phyloP scores from a whole-genome alignment of 1,284 basidiomycete genomes.

The Anthracocystis walkeri region DNA sequence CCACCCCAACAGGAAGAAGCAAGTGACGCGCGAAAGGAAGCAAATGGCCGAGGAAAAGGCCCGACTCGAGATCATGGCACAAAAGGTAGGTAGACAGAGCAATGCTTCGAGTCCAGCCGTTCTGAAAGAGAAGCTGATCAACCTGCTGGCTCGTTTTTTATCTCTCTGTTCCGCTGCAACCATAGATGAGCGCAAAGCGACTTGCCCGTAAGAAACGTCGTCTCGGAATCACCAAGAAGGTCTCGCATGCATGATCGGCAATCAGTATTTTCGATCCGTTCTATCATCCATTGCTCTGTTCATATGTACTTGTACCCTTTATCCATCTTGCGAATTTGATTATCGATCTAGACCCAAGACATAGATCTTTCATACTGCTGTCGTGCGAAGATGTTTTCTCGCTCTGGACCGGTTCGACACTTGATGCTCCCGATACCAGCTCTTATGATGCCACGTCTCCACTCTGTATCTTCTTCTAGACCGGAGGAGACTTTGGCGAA shows the following conservation, averaged over 20 bases:
- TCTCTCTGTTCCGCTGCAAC: not conserved
- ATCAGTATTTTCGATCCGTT: not conserved
- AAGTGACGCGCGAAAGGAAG: conserved; percentile 49
- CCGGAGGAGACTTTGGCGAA: too few species aligned
- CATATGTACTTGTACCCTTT: conserved; percentile 36
- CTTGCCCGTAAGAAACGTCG: conserved; percentile 53
- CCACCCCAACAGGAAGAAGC: conserved; percentile 34
- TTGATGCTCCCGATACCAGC: not conserved
- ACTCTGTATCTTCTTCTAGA: too few species aligned
- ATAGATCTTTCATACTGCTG: not conserved
- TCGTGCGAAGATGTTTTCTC: not conserved
- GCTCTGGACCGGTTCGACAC: not conserved
- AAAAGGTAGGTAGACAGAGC: conserved; percentile 40
- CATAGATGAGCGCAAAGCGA: conserved; percentile 58
- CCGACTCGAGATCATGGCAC: conserved; percentile 54
- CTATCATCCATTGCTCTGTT: not conserved
- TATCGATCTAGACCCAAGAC: not conserved
- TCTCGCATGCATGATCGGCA: conserved; percentile 37
- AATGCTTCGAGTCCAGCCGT: not conserved
- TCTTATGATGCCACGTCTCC: too few species aligned
- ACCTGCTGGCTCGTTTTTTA: not conserved
- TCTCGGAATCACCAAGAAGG: conserved; percentile 59
- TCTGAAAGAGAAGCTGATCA: not conserved
- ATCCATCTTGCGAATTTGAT: not conserved
- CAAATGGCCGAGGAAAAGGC: conserved; percentile 58